A percentile compares a stretch with the other conserved stretches of the same genome.
These are phyloP conservation scores for Taxillus chinensis DNA, from an alignment of 164 flowering plant genomes.

Conservation along the genomic window DNA sequence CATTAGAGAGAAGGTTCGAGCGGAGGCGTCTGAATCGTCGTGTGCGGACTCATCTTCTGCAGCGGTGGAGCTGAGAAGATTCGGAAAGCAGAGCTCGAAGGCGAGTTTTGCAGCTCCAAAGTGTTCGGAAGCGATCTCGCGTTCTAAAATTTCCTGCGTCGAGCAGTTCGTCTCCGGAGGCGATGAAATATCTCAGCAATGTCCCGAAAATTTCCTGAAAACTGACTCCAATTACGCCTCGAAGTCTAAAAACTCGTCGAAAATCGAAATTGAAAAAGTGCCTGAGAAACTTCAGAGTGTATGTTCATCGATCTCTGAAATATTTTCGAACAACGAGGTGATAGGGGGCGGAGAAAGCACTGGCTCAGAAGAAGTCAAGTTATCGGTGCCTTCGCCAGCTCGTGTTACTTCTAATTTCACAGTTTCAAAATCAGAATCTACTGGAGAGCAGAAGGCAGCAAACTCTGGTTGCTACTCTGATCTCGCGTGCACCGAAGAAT, in stretches of 20 bases:
- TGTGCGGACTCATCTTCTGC: constrained; percentile 35
- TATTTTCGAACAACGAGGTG: not conserved
- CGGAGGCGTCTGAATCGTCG: constrained; percentile 27
- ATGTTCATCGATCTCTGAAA: not conserved
- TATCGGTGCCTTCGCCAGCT: constrained; percentile 12
- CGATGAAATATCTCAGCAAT: constrained; percentile 3
- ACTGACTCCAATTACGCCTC: not conserved
- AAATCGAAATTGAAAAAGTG: not conserved
- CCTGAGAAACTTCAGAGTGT: not conserved
- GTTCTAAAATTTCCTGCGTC: constrained; percentile 25
- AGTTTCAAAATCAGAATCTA: constrained; percentile 16
- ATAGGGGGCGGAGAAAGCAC: constrained; percentile 6
- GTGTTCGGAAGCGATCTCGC: constrained; percentile 12
- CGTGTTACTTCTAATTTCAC: constrained; percentile 5
- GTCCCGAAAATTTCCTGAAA: not conserved
- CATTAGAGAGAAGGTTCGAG: constrained; percentile 7
- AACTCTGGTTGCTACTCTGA: constrained; percentile 18
- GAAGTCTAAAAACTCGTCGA: constrained; percentile 11
- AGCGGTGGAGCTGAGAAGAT: constrained; percentile 4
- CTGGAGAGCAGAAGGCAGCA: constrained; percentile 12
- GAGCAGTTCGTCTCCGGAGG: constrained; percentile 4
- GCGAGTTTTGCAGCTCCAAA: not conserved
- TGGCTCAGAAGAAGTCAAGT: constrained; percentile 11
- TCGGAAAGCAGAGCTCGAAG: constrained; percentile 9
- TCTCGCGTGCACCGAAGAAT: constrained; percentile 38